These are phyloP conservation scores for Physcomitrellopsis africana DNA, from an alignment of 225 moss, liverwort and hornwort genomes.

Conservation along the genomic window DNA sequence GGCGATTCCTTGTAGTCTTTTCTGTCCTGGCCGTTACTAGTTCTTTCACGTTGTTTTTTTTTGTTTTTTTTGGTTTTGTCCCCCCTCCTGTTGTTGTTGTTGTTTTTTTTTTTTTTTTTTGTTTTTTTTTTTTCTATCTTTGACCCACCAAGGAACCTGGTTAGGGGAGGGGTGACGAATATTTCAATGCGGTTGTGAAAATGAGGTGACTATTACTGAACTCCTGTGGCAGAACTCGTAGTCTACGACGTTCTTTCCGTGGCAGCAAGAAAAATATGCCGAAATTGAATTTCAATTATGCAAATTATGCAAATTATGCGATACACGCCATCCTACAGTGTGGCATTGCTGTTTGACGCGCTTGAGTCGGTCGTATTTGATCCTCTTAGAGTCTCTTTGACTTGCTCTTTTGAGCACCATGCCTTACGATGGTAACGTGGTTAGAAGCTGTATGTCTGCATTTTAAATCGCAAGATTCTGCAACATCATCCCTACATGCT, in stretches of 20 bases:
- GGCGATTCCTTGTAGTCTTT: not conserved
- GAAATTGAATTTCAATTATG: slow-evolving; percentile 1
- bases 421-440: slow-evolving; percentile 2
- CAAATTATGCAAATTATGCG: slow-evolving; percentile 2
- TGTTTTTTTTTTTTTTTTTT: not conserved
- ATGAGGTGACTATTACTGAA: not conserved
- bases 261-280: slow-evolving; percentile 11
- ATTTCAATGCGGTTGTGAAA: slow-evolving; percentile 11
- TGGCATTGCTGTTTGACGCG: not conserved
- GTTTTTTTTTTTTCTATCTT: not conserved
- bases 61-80: not conserved
- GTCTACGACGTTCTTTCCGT: not conserved
- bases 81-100: not conserved
- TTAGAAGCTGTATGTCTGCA: slow-evolving; percentile 6
- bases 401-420: slow-evolving; percentile 14
- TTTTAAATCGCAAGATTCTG: slow-evolving; percentile 25
- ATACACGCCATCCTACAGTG: not conserved
- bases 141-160: slow-evolving; percentile 18
- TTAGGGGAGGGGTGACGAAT: not conserved
- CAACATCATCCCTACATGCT: not conserved
- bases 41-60: not conserved
- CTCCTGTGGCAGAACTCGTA: not conserved
- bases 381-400: not conserved
- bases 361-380: slow-evolving; percentile 16
- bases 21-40: not conserved